phyloP scores from a whole-genome alignment of 352 stramenopile genomes.

The Pythium aristosporum region DNA sequence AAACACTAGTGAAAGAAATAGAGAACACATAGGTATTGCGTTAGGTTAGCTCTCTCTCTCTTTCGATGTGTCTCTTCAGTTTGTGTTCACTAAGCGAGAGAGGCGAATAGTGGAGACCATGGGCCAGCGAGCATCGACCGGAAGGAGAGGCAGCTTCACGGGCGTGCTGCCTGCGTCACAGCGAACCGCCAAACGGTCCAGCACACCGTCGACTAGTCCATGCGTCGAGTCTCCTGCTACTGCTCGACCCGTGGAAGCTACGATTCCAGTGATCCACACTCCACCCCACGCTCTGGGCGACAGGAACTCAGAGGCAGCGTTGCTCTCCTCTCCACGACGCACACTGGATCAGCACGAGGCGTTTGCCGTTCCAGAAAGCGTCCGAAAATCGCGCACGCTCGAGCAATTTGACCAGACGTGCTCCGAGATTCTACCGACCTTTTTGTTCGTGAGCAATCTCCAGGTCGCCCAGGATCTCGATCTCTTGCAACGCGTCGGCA shows the following conservation, averaged over 20 bases:
- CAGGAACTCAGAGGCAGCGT: no score
- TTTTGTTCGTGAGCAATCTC: constrained; percentile 65
- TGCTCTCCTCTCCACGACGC: background rate
- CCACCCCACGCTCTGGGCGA: constrained; percentile 13
- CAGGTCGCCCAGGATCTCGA: constrained; percentile 34
- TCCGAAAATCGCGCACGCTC: constrained; percentile 50
- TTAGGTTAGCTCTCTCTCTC: background rate
- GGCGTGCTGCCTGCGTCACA: constrained; percentile 27
- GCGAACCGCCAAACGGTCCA: background rate
- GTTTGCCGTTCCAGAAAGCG: constrained; percentile 55
- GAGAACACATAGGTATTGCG: background rate
- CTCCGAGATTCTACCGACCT: constrained; percentile 51
- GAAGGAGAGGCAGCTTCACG: constrained; percentile 26
- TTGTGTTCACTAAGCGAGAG: background rate
- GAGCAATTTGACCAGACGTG: constrained; percentile 44
- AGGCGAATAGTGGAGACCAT: constrained; percentile 13
- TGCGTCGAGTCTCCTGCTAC: background rate
- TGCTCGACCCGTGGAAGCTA: background rate
- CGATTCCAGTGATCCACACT: constrained; percentile 10
- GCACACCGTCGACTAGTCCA: background rate
- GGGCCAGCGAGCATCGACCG: constrained; percentile 21
- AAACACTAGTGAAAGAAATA: background rate
- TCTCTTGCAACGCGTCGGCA: constrained; percentile 33
- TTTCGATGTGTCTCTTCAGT: background rate
- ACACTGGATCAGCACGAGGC: background rate